phyloP scores from a whole-genome alignment of 257 asterid genomes.

The Cruciata laevipes region DNA sequence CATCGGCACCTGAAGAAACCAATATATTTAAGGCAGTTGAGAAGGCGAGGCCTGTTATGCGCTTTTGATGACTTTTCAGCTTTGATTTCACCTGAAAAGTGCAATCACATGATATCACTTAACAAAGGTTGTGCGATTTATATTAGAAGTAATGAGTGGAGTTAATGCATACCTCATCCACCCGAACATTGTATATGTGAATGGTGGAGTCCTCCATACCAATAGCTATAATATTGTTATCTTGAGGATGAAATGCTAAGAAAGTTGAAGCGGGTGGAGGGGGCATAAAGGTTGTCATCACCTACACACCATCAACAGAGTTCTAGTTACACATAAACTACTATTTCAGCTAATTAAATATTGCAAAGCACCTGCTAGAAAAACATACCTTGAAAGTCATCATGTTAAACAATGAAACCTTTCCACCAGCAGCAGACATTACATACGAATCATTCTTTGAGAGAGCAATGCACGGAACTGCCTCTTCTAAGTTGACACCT shows the following conservation, averaged over 20 bases:
- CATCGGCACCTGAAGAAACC: conserved; percentile 96
- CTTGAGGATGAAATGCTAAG: conserved; percentile 94
- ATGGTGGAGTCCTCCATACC: conserved; percentile 99
- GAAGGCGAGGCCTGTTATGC: conserved; percentile 85
- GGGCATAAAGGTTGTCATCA: conserved; percentile 95
- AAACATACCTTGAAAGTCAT: conserved; percentile 33
- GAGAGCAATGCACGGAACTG: conserved; percentile 36
- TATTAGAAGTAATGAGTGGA: background rate
- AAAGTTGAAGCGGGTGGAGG: conserved; percentile 94
- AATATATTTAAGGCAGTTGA: conserved; percentile 74
- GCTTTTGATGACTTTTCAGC: conserved; percentile 84
- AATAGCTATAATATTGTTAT: conserved; percentile 87
- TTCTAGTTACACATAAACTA: background rate
- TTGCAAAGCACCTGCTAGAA: background rate
- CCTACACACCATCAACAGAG: conserved; percentile 33
- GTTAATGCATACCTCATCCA: conserved; percentile 61
- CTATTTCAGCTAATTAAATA: background rate
- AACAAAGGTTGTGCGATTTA: background rate
- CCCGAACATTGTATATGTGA: conserved; percentile 89
- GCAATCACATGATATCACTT: conserved; percentile 14
- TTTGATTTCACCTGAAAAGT: conserved; percentile 65
- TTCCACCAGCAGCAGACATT: conserved; percentile 38
- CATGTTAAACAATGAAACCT: conserved; percentile 33
- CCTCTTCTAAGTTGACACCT: conserved; percentile 33
- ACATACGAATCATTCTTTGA: conserved; percentile 35